Evolutionary conservation across 306 rosid genomes (phyloP).

Genomic region (Prunus mira): DNA sequence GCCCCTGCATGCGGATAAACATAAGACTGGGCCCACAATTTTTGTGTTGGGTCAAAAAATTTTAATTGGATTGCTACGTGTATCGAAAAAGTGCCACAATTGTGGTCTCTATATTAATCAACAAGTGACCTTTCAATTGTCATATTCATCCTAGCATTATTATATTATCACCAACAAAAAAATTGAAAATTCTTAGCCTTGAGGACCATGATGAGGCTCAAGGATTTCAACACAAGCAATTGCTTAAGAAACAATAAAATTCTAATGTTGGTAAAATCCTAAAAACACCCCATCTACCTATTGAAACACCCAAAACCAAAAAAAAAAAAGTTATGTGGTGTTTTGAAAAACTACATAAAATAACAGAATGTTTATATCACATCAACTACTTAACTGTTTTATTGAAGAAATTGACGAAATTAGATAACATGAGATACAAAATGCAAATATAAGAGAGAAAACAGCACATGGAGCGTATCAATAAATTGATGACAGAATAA

Average conservation of each 20-base stretch:
- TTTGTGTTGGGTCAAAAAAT: not conserved
- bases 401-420: rapidly evolving
- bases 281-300: not conserved
- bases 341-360: too few relatives aligned
- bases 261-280: not conserved
- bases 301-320: not conserved
- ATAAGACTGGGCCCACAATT: slow-evolving; percentile 17
- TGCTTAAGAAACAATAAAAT: not conserved
- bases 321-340: too few relatives aligned
- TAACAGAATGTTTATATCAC: too few relatives aligned
- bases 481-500: too few relatives aligned
- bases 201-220: not conserved
- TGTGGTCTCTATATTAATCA: not conserved
- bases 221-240: not conserved
- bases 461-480: too few relatives aligned
- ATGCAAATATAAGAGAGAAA: too few relatives aligned
- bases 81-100: not conserved
- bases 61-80: not conserved
- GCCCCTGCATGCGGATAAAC: slow-evolving; percentile 33
- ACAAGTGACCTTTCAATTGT: not conserved
- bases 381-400: rapidly evolving
- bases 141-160: not conserved
- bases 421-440: rapidly evolving
- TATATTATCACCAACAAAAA: not conserved
- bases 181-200: not conserved